These are phyloP conservation scores for Starmerella scarabaei DNA, from an alignment of 805 yeast species.

Conservation along the genomic window DNA sequence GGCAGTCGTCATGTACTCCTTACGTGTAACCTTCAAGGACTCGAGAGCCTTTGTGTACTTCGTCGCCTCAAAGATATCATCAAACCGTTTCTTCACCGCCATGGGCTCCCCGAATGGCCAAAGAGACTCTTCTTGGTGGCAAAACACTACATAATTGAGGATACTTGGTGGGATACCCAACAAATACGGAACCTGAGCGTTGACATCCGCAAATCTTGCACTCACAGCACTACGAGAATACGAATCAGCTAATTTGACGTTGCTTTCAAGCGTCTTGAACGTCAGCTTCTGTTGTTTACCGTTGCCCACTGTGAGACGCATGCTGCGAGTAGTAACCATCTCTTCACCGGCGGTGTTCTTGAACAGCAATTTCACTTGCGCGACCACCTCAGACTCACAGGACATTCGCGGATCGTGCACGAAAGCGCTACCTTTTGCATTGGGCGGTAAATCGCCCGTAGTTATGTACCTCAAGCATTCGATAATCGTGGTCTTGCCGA, in stretches of 20 bases:
- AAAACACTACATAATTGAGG: slow-evolving; percentile 82
- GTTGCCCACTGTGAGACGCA: slow-evolving; percentile 45
- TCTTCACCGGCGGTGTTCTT: slow-evolving; percentile 51
- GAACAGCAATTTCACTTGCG: slow-evolving; percentile 83
- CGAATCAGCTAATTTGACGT: slow-evolving; percentile 29
- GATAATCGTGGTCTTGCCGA: slow-evolving; percentile 92
- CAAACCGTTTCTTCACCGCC: slow-evolving; percentile 76
- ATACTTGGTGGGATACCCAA: slow-evolving; percentile 83
- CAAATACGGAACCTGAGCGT: slow-evolving; percentile 62
- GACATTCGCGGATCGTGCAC: slow-evolving; percentile 70
- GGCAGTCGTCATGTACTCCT: slow-evolving; percentile 64
- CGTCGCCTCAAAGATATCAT: slow-evolving; percentile 91
- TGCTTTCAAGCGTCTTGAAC: slow-evolving; percentile 87
- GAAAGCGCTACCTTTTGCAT: slow-evolving; percentile 91
- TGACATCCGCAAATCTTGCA: slow-evolving; percentile 74
- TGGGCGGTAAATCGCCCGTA: slow-evolving; percentile 93
- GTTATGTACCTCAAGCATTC: slow-evolving; percentile 90
- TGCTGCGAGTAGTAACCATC: slow-evolving; percentile 77
- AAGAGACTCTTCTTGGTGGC: slow-evolving; percentile 92
- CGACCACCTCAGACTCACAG: slow-evolving; percentile 65
- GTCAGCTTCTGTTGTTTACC: slow-evolving; percentile 46
- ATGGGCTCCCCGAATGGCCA: slow-evolving; percentile 93
- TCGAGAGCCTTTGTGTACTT: slow-evolving; percentile 87
- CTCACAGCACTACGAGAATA: slow-evolving; percentile 26
- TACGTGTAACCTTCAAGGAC: slow-evolving; percentile 56